A percentile compares a stretch with the other conserved stretches of the same genome.
These are phyloP conservation scores for Camelina hispida DNA, from an alignment of 345 rosid species.

Conservation along the genomic window DNA sequence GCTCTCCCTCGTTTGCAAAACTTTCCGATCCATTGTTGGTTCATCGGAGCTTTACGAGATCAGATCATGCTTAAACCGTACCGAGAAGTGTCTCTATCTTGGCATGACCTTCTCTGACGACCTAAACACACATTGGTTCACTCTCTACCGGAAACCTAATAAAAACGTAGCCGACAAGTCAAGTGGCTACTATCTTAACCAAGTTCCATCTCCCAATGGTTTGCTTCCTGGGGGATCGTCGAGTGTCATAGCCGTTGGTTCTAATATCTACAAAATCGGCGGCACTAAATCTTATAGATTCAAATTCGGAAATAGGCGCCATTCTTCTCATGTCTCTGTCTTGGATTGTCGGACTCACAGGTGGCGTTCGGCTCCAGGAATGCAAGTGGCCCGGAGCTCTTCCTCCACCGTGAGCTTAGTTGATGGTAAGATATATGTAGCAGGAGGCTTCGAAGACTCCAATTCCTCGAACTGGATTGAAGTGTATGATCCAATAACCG, in stretches of 20 bases:
- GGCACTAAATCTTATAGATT: not conserved
- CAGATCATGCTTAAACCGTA: not conserved
- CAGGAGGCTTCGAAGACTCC: not conserved
- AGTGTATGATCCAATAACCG: slow-evolving; percentile 22
- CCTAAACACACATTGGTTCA: not conserved
- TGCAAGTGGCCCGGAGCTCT: not conserved
- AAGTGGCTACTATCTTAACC: not conserved
- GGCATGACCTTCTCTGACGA: not conserved
- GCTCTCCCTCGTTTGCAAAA: not conserved
- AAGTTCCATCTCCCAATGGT: slow-evolving; percentile 1
- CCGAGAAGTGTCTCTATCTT: slow-evolving; percentile 10
- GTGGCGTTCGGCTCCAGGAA: slow-evolving; percentile 1
- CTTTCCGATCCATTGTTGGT: not conserved
- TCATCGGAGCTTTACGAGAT: not conserved
- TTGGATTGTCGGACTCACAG: not conserved
- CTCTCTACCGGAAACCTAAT: slow-evolving; percentile 13
- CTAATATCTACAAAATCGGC: slow-evolving; percentile 21
- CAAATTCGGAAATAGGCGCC: not conserved
- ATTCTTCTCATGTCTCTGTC: slow-evolving; percentile 6
- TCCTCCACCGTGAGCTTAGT: slow-evolving; percentile 9
- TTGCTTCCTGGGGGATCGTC: not conserved
- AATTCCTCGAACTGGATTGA: not conserved
- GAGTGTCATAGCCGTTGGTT: slow-evolving; percentile 9
- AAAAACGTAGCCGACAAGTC: not conserved
- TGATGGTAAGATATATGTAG: slow-evolving; percentile 31